These are phyloP conservation scores for Backusella westeae DNA, from an alignment of 192 early-diverging fungal genomes.

Conservation along the genomic window DNA sequence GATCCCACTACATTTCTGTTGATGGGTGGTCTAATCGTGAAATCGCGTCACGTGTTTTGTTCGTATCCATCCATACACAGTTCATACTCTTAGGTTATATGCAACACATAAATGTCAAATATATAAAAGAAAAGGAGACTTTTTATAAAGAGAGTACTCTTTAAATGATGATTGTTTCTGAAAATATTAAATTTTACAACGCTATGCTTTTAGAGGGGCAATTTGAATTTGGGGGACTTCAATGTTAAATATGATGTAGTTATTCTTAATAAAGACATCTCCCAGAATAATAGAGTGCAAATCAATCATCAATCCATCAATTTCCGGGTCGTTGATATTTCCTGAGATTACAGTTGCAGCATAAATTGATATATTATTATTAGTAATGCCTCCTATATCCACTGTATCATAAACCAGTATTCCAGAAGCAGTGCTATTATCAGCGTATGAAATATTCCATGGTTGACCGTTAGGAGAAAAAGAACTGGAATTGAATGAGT, in stretches of 20 bases:
- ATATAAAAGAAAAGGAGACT: no score
- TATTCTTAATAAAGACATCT: slow-evolving; percentile 51
- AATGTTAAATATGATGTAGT: slow-evolving; percentile 42
- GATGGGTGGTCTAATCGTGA: no score
- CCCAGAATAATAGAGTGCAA: slow-evolving; percentile 41
- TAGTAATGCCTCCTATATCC: slow-evolving; percentile 23
- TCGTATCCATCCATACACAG: no score
- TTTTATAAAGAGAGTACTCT: no score
- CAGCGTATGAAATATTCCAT: slow-evolving; percentile 54
- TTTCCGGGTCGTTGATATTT: slow-evolving; percentile 15
- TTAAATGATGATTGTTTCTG: no score
- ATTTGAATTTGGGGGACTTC: slow-evolving; percentile 34
- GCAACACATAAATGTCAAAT: no score
- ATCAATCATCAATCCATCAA: slow-evolving; percentile 53
- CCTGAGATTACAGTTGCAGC: slow-evolving; percentile 5
- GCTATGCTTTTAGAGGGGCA: slow-evolving; percentile 17
- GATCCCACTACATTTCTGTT: background rate
- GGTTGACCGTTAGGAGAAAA: slow-evolving; percentile 46
- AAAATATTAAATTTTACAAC: background rate
- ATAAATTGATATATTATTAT: slow-evolving; percentile 26
- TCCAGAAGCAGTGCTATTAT: slow-evolving; percentile 25
- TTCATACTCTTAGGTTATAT: no score
- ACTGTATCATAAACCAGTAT: slow-evolving; percentile 25
- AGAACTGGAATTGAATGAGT: slow-evolving; percentile 50
- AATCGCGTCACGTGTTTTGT: no score